Percentiles rank a stretch among this genome's conserved stretches.
Evolutionary conservation across 768 basidiomycete species (phyloP).

Genomic region (Amanita brunnescens): DNA sequence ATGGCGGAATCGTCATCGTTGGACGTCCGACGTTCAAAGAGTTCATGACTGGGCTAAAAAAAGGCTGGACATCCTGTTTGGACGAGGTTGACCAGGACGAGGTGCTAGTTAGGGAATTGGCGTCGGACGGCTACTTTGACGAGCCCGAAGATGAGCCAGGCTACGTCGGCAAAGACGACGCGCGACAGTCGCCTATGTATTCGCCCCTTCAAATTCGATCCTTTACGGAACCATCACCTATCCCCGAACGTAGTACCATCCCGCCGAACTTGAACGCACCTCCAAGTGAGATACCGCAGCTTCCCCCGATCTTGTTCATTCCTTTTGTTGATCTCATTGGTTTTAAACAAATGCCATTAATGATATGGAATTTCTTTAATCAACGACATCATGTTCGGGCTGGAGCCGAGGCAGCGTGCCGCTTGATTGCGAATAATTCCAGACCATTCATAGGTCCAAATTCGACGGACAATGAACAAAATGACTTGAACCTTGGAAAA

Average conservation of each 20-base stretch:
- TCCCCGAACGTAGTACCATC: slow-evolving; percentile 10
- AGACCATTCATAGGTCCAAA: slow-evolving; percentile 48
- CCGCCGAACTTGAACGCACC: slow-evolving; percentile 31
- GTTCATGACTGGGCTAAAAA: slow-evolving; percentile 78
- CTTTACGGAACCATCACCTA: slow-evolving; percentile 18
- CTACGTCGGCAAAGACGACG: slow-evolving; percentile 12
- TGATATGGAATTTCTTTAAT: slow-evolving; percentile 93
- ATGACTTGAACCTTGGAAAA: slow-evolving; percentile 73
- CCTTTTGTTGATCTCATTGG: slow-evolving; percentile 72
- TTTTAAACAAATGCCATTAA: slow-evolving; percentile 73
- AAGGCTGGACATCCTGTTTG: slow-evolving; percentile 75
- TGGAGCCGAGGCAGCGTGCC: slow-evolving; percentile 78
- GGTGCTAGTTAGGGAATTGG: slow-evolving; percentile 52
- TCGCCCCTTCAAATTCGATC: slow-evolving; percentile 19
- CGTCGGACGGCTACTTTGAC: slow-evolving; percentile 72
- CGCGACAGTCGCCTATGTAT: slow-evolving; percentile 16
- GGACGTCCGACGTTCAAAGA: slow-evolving; percentile 93
- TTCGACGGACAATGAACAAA: slow-evolving; percentile 16
- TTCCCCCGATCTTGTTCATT: slow-evolving; percentile 75
- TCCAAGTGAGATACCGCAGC: slow-evolving; percentile 52
- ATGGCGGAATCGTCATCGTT: slow-evolving; percentile 80
- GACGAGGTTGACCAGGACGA: slow-evolving; percentile 67
- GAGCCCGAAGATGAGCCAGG: slow-evolving; percentile 38
- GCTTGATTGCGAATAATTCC: slow-evolving; percentile 52
- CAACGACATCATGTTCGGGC: slow-evolving; percentile 69